Percentiles rank a stretch among this genome's conserved stretches.
phyloP scores from a whole-genome alignment of 1,139 yeast genomes.

The Diutina siamensis region DNA sequence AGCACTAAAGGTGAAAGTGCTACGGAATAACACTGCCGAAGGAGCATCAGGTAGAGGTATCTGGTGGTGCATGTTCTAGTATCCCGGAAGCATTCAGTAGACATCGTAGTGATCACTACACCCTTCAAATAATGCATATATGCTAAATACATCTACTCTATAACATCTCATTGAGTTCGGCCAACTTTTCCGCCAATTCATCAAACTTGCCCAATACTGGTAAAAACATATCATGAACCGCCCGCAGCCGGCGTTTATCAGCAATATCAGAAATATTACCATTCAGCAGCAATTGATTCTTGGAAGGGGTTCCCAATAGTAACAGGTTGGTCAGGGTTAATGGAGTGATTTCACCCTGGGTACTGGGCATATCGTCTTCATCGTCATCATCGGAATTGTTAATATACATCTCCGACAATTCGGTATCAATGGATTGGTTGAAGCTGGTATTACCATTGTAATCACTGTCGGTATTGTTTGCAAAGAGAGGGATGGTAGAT shows the following conservation, averaged over 20 bases:
- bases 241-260: constrained; percentile 2
- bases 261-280: background rate
- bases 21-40: too few species aligned
- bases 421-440: background rate
- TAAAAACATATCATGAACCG: constrained; percentile 23
- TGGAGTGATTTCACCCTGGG: constrained; percentile 19
- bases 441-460: background rate
- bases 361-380: constrained; percentile 12
- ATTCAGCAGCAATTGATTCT: background rate
- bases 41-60: too few species aligned
- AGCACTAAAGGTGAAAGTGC: too few species aligned
- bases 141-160: constrained; percentile 1
- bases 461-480: background rate
- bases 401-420: background rate
- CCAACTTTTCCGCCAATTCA: constrained; percentile 32
- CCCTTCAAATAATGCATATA: too few species aligned
- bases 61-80: too few species aligned
- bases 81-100: too few species aligned
- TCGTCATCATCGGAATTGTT: constrained; percentile 8
- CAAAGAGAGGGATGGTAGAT: background rate
- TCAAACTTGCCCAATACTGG: constrained; percentile 40
- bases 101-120: too few species aligned
- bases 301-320: background rate
- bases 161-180: constrained; percentile 23
- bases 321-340: constrained; percentile 25